Base-by-base conservation (phyloP, 148 eudicot species). In the Rhododendron griersonianum region DNA sequence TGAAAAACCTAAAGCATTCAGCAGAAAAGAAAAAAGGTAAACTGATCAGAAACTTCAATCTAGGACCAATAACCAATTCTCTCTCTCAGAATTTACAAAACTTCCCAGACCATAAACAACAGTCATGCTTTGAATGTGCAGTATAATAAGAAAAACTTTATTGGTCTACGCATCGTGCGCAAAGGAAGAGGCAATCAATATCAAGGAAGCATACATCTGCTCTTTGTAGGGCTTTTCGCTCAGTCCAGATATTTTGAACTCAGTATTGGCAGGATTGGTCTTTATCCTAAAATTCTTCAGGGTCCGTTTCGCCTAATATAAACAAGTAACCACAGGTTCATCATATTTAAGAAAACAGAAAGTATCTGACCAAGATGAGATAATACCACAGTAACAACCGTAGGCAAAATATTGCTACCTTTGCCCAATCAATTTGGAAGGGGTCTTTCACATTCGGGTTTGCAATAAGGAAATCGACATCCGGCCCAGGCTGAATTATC, bases 191-290 rank as follows among this genome's bases (percentile, higher is more conserved):
- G 33, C 25, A 35, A 35, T 50, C 51, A 50, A 19, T 30, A 77
- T 78, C 11, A 50, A 55, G 50, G 53, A 83, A 33, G 67, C 86
- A 7, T 83, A 90, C 92, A 19, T 77, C 61, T 92, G 92, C 14
- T 1, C 86, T 37, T 73, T 86, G 82, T 95, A 94, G 35, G 81
- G 37, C 25, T 81, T 86, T 21, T 93, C 95, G 71, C 94, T 93
- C 73, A 93, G 74, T 9, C 95, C 94, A 5, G 90, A 89, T 9
- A 91, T 92, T 85, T 92, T 95, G 90, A 74, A 90, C 79, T 95
- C 95, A 41, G 35, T 61, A 82, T 93, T 95, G 7, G 90, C 85
- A 3, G 92, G 90, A 13, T 9, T 71, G 9, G 89, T 86, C 69
- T 78, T 87, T 5, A 95, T 86, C 85, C 95, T 90, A 81, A 95